Percentiles rank a stretch among this genome's conserved stretches.
phyloP scores from a whole-genome alignment of 257 asterid genomes.

The Nicotiana tabacum region DNA sequence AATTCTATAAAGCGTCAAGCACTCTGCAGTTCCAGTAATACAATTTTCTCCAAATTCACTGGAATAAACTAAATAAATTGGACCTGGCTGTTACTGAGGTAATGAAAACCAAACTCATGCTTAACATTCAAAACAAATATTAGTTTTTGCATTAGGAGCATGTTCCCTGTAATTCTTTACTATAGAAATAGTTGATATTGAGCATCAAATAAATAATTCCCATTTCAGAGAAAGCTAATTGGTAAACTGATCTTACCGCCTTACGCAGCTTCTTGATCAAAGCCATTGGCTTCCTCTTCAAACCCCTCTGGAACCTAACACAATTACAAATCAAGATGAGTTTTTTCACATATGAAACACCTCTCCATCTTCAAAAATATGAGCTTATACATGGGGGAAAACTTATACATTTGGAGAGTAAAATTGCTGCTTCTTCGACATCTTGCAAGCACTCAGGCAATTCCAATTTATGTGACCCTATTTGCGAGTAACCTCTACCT shows the following conservation, averaged over 20 bases:
- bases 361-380: neutral
- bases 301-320: constrained; percentile 26
- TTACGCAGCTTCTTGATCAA: constrained; percentile 41
- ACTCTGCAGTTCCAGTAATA: neutral
- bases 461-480: neutral
- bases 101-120: neutral
- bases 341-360: neutral
- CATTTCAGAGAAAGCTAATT: neutral
- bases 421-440: neutral
- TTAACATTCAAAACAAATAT: neutral
- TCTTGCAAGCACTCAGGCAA: neutral
- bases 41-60: neutral
- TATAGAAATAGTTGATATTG: neutral
- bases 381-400: neutral
- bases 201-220: neutral
- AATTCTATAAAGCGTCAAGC: neutral
- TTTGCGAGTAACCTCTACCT: neutral
- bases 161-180: neutral
- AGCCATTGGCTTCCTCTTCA: constrained; percentile 40
- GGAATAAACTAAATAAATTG: neutral
- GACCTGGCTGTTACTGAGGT: neutral
- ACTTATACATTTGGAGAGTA: neutral
- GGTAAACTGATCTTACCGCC: constrained; percentile 18
- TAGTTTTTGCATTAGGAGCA: neutral
- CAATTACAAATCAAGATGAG: neutral